Percentiles rank a stretch among this genome's conserved stretches.
Evolutionary conservation across 2,329 filamentous ascomycete species (phyloP).

Genomic region (Emergomyces orientalis): DNA sequence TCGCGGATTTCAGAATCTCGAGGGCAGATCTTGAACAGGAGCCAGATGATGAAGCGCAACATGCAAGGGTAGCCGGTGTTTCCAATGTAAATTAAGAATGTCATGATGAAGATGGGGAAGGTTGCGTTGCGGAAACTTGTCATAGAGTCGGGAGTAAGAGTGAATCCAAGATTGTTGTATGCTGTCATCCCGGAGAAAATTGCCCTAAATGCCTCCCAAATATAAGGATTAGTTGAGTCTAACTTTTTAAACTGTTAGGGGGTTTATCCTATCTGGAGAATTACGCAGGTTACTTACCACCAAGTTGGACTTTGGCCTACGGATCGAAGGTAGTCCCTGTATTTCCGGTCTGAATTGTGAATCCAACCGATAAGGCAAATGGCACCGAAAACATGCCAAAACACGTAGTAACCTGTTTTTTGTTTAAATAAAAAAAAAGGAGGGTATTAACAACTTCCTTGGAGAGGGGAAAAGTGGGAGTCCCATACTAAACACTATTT

Average conservation of each 20-base stretch:
- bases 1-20: conserved; percentile 25
- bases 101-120: conserved; percentile 31
- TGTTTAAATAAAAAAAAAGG: background rate
- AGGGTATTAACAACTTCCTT: background rate
- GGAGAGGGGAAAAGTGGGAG: background rate
- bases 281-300: conserved; percentile 34
- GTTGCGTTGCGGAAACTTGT: conserved; percentile 39
- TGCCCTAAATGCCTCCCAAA: conserved; percentile 26
- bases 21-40: conserved; percentile 40
- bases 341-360: conserved; percentile 32
- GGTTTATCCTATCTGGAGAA: background rate
- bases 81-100: conserved; percentile 31
- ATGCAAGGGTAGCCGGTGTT: conserved; percentile 46
- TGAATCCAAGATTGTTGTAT: conserved; percentile 45
- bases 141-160: conserved; percentile 47
- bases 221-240: background rate
- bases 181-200: conserved; percentile 44
- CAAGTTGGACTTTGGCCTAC: conserved; percentile 37
- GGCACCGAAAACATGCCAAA: conserved; percentile 39
- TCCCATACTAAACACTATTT: conserved; percentile 35
- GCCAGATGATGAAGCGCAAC: conserved; percentile 49
- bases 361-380: conserved; percentile 44
- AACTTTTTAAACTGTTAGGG: background rate
- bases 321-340: conserved; percentile 31
- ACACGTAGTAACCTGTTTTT: conserved; percentile 37